A percentile compares a stretch with the other conserved stretches of the same genome.
Evolutionary conservation across 2,329 filamentous ascomycete genomes (phyloP).

Genomic region (Elsinoe batatas): DNA sequence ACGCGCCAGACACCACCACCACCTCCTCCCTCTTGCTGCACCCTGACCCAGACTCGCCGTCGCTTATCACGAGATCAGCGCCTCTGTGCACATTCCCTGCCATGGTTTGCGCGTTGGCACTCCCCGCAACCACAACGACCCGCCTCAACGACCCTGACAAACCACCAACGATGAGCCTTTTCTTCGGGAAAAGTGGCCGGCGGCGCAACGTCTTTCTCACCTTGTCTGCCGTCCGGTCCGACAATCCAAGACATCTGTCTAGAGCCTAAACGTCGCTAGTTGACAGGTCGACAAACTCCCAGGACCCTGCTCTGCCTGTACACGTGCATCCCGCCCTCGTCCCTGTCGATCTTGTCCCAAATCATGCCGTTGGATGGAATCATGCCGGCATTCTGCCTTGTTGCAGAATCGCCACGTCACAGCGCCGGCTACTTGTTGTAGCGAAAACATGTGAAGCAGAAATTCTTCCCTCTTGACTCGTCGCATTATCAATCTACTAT

Average conservation of each 20-base stretch:
- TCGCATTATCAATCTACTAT: background rate
- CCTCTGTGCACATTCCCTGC: background rate
- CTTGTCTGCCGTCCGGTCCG: background rate
- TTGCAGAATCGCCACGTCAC: background rate
- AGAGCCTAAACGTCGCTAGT: background rate
- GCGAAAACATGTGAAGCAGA: no score
- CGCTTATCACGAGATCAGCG: slow-evolving; percentile 2
- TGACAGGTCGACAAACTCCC: background rate
- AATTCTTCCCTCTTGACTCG: background rate
- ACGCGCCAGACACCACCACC: background rate
- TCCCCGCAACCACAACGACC: background rate
- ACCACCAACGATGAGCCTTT: background rate
- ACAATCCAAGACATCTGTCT: background rate
- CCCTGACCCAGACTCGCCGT: background rate
- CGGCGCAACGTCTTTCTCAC: slow-evolving; percentile 7
- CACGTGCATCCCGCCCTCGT: background rate
- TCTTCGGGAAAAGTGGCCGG: background rate
- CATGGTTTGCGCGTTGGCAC: background rate
- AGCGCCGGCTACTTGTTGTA: no score
- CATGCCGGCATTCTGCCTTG: background rate
- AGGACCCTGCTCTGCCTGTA: background rate
- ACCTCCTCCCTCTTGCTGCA: background rate
- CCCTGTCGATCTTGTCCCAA: slow-evolving; percentile 1
- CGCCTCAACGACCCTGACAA: background rate
- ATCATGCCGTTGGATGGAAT: background rate